Percentiles rank a stretch among this genome's conserved stretches.
Conservation (phyloP, 1,284 basidiomycete genomes). For the Tilletia caries region DNA sequence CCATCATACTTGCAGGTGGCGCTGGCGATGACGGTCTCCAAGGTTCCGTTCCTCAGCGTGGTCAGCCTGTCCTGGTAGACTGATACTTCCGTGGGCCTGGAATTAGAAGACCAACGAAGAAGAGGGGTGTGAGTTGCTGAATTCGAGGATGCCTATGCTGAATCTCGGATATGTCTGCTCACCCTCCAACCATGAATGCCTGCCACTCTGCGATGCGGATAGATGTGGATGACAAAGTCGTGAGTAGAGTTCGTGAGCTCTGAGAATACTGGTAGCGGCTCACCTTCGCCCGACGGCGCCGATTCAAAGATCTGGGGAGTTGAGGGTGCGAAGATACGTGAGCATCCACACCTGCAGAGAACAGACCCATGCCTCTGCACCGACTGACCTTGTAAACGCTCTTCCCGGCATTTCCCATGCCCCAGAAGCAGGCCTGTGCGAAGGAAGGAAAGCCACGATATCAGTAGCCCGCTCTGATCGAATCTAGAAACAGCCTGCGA, state of each 20-base stretch:
- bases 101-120: background rate
- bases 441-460: background rate
- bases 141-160: background rate
- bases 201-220: constrained; percentile 8
- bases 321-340: background rate
- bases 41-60: background rate
- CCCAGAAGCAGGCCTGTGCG: constrained; percentile 12
- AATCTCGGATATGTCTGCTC: background rate
- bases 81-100: background rate
- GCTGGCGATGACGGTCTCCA: constrained; percentile 11
- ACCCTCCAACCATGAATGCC: constrained; percentile 4
- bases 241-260: background rate
- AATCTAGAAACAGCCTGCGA: background rate
- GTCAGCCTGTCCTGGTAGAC: constrained; percentile 11
- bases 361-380: background rate
- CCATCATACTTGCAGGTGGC: constrained; percentile 7
- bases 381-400: constrained; percentile 6
- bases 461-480: background rate
- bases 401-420: constrained; percentile 4
- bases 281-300: background rate
- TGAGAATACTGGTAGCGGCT: background rate
- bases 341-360: background rate
- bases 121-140: background rate
- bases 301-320: background rate
- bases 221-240: background rate